Base-by-base conservation (phyloP, 345 rosid genomes). In the Pistacia integerrima region DNA sequence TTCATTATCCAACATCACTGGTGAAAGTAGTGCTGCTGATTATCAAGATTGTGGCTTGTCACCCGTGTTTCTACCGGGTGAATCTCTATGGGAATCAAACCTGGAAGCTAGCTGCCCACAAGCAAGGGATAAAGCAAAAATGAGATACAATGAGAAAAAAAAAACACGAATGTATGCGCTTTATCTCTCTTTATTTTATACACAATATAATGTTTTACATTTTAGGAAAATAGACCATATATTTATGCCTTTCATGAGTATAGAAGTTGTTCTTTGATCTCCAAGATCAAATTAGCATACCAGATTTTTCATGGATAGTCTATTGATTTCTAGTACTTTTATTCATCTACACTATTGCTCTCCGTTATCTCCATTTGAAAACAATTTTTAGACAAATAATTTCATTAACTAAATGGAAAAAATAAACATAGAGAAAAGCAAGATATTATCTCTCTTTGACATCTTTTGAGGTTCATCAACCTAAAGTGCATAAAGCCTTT, bases 101-200 rank as follows among this genome's bases (percentile, higher is more conserved):
- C 73, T 85, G 74, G 97, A 90, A 76, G 81, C 74, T 59, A 79
- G 86, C 67, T 79, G 85, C 78, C 93, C 93, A 35, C 92, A 87
- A 77, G 94, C 94, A 49, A 89, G 98, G 69, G 84, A 85, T 61
- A 81, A 84, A 68, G 98, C 98, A 25, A 93, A 91, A 88, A 84
- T 91, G 85, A 86, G 98, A 84, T 90, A 94, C 88, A 85, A 84
- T 2, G 97, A 93, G 77, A 90, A 93, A 84, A 94, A 90, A 87
- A 84, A 88, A 78, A 90, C 91, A 25, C 73, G 96, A 72, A 75
- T 58, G 98, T 93, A 85, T 22, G 88, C 74, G 55, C 55, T 67
- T 58, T 28, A 62, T 54, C 54, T 69, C 67, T 1, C 12, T 36
- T 69, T 44, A 62, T 13, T 41, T 73, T 38, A 64, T n/a, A 56